These are phyloP conservation scores for Aspergillus biplanus DNA, from an alignment of 495 filamentous ascomycete species.

Conservation along the genomic window DNA sequence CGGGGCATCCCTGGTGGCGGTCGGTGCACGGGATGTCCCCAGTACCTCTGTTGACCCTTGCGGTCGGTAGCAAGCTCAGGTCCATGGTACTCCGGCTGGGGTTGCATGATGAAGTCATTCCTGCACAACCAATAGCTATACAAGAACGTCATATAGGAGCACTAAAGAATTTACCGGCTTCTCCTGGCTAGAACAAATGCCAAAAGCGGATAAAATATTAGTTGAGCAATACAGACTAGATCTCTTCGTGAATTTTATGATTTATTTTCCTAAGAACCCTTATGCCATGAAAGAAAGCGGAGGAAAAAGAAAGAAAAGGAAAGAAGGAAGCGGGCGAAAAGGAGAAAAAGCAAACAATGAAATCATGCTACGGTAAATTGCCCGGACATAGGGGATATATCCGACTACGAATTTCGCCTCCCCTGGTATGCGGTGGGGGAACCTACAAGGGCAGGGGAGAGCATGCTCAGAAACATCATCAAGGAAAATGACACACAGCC, in stretches of 20 bases:
- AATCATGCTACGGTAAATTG: constrained; percentile 3
- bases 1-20: constrained; percentile 8
- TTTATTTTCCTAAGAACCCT: neutral
- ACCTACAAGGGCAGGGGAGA: neutral
- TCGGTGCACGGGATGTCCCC: neutral
- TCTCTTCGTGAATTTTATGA: neutral
- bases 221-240: neutral
- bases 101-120: neutral
- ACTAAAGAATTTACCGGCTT: neutral
- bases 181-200: neutral
- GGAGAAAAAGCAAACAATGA: constrained; percentile 19
- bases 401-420: constrained; percentile 4
- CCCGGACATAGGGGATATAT: constrained; percentile 18
- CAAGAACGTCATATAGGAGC: no score
- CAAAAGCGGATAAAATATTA: neutral
- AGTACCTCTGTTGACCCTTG: neutral
- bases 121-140: neutral
- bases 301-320: constrained; percentile 3
- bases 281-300: constrained; percentile 8
- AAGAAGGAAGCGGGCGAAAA: constrained; percentile 5
- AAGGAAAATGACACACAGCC: constrained; percentile 8
- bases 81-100: neutral
- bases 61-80: neutral
- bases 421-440: neutral
- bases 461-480: constrained; percentile 4